A percentile compares a stretch with the other conserved stretches of the same genome.
These are phyloP conservation scores for Candida lessepsii DNA, from an alignment of 805 yeast genomes.

Conservation along the genomic window DNA sequence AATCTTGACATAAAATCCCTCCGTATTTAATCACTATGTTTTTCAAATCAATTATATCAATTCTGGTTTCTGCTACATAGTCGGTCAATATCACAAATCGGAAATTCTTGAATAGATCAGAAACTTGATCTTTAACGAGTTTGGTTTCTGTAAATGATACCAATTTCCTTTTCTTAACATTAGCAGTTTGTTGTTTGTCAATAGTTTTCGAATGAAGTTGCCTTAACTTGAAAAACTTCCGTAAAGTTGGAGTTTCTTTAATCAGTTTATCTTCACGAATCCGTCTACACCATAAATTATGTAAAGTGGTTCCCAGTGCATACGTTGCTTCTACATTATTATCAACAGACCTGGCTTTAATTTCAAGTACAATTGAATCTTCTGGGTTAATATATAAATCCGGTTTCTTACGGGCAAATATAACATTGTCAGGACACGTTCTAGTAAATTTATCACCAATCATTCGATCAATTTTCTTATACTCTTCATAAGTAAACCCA, in stretches of 20 bases:
- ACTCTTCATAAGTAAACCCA: slow-evolving; percentile 71
- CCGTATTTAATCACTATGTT: slow-evolving; percentile 46
- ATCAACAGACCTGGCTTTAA: slow-evolving; percentile 76
- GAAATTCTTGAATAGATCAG: slow-evolving; percentile 41
- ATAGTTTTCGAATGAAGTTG: slow-evolving; percentile 22
- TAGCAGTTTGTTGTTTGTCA: slow-evolving; percentile 29
- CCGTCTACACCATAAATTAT: slow-evolving; percentile 70
- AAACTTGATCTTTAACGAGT: slow-evolving; percentile 15
- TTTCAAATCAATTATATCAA: slow-evolving; percentile 34
- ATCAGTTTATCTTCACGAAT: slow-evolving; percentile 69
- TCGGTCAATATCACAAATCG: slow-evolving; percentile 51
- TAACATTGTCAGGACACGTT: slow-evolving; percentile 21
- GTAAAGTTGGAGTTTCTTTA: slow-evolving; percentile 52
- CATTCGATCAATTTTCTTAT: slow-evolving; percentile 51
- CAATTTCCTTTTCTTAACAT: slow-evolving; percentile 22
- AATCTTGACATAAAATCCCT: slow-evolving; percentile 37
- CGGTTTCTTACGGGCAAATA: slow-evolving; percentile 65
- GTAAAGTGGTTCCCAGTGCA: slow-evolving; percentile 66
- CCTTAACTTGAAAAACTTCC: slow-evolving; percentile 48
- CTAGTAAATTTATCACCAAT: slow-evolving; percentile 51
- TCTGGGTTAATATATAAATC: slow-evolving; percentile 77
- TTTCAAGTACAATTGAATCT: slow-evolving; percentile 75
- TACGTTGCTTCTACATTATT: slow-evolving; percentile 45
- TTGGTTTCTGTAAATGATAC: slow-evolving; percentile 10
- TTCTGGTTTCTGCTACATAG: slow-evolving; percentile 20